These are phyloP conservation scores for Simplicillium sp. DNA, from an alignment of 2,329 filamentous ascomycete genomes.

Conservation along the genomic window DNA sequence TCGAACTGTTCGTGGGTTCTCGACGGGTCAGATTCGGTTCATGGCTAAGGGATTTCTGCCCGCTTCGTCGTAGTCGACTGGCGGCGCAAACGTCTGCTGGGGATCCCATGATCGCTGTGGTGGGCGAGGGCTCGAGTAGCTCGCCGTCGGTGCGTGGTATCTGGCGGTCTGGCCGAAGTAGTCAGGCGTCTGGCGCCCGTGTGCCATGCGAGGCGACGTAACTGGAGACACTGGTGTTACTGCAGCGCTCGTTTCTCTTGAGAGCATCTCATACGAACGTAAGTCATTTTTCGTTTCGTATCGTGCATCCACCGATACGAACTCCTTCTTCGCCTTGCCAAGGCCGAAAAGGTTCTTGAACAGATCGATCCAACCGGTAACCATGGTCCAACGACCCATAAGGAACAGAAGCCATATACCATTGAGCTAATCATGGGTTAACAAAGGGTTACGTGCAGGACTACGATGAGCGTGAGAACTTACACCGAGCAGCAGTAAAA, in stretches of 20 bases:
- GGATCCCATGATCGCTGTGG: slow-evolving; percentile 16
- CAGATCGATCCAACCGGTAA: slow-evolving; percentile 71
- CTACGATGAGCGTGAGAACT: slow-evolving; percentile 20
- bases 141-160: slow-evolving; percentile 44
- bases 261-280: slow-evolving; percentile 76
- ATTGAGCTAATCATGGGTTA: slow-evolving; percentile 48
- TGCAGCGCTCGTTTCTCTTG: slow-evolving; percentile 42
- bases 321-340: slow-evolving; percentile 49
- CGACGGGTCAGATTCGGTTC: too few relatives aligned
- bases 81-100: neutral
- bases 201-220: slow-evolving; percentile 18
- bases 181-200: slow-evolving; percentile 39
- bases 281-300: slow-evolving; percentile 50
- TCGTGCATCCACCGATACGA: slow-evolving; percentile 77
- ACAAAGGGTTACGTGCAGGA: neutral
- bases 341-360: slow-evolving; percentile 37
- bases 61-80: too few relatives aligned
- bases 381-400: slow-evolving; percentile 75
- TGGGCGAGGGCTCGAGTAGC: slow-evolving; percentile 46
- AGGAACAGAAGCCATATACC: slow-evolving; percentile 80
- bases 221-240: slow-evolving; percentile 40
- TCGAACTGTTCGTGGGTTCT: too few relatives aligned
- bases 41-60: too few relatives aligned
- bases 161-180: slow-evolving; percentile 45
- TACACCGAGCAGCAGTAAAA: slow-evolving; percentile 74